phyloP scores from a whole-genome alignment of 2,329 filamentous ascomycete genomes.

The Penicillium concentricum region DNA sequence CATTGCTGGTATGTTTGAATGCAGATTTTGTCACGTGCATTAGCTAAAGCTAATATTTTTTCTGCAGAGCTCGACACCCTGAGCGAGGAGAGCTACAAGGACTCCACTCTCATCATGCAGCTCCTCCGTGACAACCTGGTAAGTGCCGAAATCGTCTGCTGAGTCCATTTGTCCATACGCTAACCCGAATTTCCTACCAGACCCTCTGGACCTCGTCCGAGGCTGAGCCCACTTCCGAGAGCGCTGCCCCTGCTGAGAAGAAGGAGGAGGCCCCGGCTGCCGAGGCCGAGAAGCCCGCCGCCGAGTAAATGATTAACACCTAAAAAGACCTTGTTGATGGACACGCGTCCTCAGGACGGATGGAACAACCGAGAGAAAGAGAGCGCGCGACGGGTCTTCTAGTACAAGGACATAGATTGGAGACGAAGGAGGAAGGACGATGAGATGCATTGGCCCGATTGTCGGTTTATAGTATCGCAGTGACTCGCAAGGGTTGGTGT shows the following conservation, averaged over 20 bases:
- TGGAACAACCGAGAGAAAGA: constrained; percentile 20
- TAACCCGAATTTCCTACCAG: constrained; percentile 51
- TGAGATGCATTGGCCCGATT: constrained; percentile 7
- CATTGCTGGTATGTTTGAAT: constrained; percentile 68
- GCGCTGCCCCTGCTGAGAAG: constrained; percentile 42
- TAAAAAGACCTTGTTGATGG: constrained; percentile 34
- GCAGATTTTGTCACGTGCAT: not conserved
- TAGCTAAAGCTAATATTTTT: constrained; percentile 23
- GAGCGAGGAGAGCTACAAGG: constrained; percentile 99
- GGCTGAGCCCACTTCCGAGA: constrained; percentile 72
- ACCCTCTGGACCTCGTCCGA: constrained; percentile 99
- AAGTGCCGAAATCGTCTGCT: constrained; percentile 35
- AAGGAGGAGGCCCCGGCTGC: constrained; percentile 44
- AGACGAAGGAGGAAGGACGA: constrained; percentile 6
- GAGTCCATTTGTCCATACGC: not conserved
- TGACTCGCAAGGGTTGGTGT: constrained; percentile 11
- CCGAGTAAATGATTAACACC: constrained; percentile 42
- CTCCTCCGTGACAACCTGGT: constrained; percentile 95
- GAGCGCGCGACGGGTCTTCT: constrained; percentile 14
- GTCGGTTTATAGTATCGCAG: constrained; percentile 7
- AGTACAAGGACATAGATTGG: constrained; percentile 15
- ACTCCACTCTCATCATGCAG: constrained; percentile 98
- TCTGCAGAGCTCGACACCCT: constrained; percentile 83
- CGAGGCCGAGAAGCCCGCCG: constrained; percentile 45
- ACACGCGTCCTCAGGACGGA: constrained; percentile 29